A percentile compares a stretch with the other conserved stretches of the same genome.
Conservation (phyloP, 192 early-diverging fungal species). For the Phycomyces nitens region DNA sequence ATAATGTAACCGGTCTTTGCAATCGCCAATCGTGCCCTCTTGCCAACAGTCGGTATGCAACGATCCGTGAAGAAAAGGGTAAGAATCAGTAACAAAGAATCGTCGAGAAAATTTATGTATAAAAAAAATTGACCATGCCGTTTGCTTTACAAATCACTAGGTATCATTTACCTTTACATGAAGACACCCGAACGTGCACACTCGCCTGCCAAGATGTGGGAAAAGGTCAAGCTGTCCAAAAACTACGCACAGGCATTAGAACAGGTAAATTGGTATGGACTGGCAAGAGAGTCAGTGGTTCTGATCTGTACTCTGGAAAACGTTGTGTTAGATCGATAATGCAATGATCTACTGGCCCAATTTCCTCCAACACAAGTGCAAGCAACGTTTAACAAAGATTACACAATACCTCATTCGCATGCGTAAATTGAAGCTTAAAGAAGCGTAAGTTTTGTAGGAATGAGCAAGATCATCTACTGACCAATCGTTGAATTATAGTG, state of each 20-base stretch:
- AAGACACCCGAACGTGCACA: conserved; percentile 96
- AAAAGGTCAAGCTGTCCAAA: conserved; percentile 81
- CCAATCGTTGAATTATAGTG: conserved; percentile 10
- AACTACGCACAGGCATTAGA: conserved; percentile 86
- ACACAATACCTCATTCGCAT: conserved; percentile 95
- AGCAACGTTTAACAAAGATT: conserved; percentile 93
- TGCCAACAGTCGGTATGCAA: conserved; percentile 94
- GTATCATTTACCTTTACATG: conserved; percentile 85
- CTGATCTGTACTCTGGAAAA: too few species aligned
- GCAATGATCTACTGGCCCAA: conserved; percentile 90
- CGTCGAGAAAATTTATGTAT: background rate
- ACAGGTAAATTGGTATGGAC: conserved; percentile 37
- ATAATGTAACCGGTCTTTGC: conserved; percentile 96
- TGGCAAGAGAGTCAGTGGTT: background rate
- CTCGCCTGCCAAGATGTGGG: conserved; percentile 92
- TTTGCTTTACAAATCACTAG: conserved; percentile 22
- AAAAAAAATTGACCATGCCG: conserved; percentile 2
- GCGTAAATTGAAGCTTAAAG: conserved; percentile 84
- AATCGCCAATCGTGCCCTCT: conserved; percentile 91
- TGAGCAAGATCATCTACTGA: background rate
- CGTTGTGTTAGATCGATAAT: conserved; percentile 89
- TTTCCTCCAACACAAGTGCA: conserved; percentile 92
- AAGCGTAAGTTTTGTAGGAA: conserved; percentile 36
- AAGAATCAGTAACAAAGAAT: conserved; percentile 1
- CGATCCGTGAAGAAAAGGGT: conserved; percentile 83